Evolutionary conservation across 2,329 filamentous ascomycete genomes (phyloP), one percentile per base, ranked within the genome.

Genomic region (Cladosporium oxysporum): DNA sequence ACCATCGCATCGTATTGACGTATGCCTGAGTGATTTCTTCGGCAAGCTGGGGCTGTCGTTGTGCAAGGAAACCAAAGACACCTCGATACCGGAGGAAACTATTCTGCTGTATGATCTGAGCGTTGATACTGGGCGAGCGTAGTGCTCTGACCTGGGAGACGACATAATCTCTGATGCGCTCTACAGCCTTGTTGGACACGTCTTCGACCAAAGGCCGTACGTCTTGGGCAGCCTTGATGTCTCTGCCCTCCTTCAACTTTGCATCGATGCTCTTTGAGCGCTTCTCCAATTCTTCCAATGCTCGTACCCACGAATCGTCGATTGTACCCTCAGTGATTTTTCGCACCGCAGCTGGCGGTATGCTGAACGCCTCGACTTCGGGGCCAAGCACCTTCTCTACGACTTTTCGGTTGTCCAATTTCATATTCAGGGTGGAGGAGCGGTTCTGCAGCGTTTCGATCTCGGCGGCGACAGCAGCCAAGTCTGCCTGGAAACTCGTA

Each of bases 1-100:
- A 99, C 95, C 95, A 99, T 62, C 93, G 88, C 92, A 99, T 99
- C 0, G 96, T 99, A 77, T 97, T 97, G 81, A 96, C 90, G 74
- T 99, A 99, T 3, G 96, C 95, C 76, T 92, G 90, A 10, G 89
- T 89, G 70, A 99, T 96, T 78, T 99, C 92, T 62, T 93, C 90
- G 10, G 92, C 92, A 6, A 99, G 86, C n/a, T 87, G 84, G 1
- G 90, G 83, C 73, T 98, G 93, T 70, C 94, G 90, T 71, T 87
- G 89, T 67, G 92, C 88, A 35, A 99, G 83, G 75, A 98, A 99
- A 6, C 87, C 84, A 78, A 90, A 99, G 0, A 97, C 82, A 37
- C 97, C 93, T 76, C 92, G 96, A 81, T 93, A 96, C 71, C 87
- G 90, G 58, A 97, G 82, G 72, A 99, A 93, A 67, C 90, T 91